A percentile compares a stretch with the other conserved stretches of the same genome.
These are phyloP conservation scores for Centrapalus pauciflorus DNA, from an alignment of 129 eudicot species.

Conservation along the genomic window DNA sequence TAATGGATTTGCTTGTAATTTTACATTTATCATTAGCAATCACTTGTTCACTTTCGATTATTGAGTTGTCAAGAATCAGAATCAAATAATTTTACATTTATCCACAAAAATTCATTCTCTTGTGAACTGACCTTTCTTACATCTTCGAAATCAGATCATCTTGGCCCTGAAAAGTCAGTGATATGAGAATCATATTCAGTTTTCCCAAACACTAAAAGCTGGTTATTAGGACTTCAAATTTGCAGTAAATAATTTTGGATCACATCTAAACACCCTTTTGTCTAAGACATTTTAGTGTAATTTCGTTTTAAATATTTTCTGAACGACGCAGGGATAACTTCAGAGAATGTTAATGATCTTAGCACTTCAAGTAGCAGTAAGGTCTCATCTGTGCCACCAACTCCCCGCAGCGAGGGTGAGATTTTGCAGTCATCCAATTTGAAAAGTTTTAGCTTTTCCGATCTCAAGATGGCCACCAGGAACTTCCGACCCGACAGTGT, in stretches of 20 bases:
- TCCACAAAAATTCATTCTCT: too few relatives aligned
- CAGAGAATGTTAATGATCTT: slow-evolving; percentile 38
- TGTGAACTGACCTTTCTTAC: too few relatives aligned
- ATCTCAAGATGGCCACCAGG: slow-evolving; percentile 72
- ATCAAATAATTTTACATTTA: not conserved
- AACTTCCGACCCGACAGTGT: slow-evolving; percentile 92
- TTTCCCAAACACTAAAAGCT: too few relatives aligned
- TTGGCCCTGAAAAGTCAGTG: too few relatives aligned
- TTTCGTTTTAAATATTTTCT: not conserved
- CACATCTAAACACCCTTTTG: too few relatives aligned
- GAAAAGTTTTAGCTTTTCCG: slow-evolving; percentile 64
- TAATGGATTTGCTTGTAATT: not conserved
- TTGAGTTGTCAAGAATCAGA: not conserved
- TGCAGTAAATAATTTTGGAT: too few relatives aligned
- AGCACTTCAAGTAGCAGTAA: slow-evolving; percentile 49
- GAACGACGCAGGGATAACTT: slow-evolving; percentile 47
- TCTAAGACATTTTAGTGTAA: slow-evolving; percentile 5
- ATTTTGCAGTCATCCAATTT: slow-evolving; percentile 68
- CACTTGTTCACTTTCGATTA: too few relatives aligned
- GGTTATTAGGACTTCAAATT: too few relatives aligned
- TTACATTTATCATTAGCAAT: too few relatives aligned
- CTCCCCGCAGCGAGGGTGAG: slow-evolving; percentile 77
- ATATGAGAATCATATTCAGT: too few relatives aligned
- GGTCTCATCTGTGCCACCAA: slow-evolving; percentile 58
- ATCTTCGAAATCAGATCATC: too few relatives aligned